These are phyloP conservation scores for Penicillium sp. DNA, from an alignment of 2,329 filamentous ascomycete species.

Conservation along the genomic window DNA sequence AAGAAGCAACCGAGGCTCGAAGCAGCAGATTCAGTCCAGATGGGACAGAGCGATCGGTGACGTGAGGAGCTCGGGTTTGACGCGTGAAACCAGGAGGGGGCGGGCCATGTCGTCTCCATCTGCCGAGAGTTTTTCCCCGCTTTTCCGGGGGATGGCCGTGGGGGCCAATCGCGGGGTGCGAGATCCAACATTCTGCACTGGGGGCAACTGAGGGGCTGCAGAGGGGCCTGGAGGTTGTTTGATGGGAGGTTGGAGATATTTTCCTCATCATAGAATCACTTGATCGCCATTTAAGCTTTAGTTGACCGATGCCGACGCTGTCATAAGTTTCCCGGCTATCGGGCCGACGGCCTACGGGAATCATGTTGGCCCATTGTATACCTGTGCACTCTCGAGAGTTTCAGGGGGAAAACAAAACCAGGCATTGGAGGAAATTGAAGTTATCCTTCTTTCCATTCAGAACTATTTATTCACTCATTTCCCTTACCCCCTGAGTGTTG, in stretches of 20 bases:
- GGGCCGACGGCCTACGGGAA: not conserved
- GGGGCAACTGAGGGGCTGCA: not conserved
- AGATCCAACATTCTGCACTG: not conserved
- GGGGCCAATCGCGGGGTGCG: slow-evolving; percentile 1
- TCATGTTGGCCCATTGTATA: no score
- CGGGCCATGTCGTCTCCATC: slow-evolving; percentile 2
- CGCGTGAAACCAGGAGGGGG: slow-evolving; percentile 3
- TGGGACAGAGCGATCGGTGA: slow-evolving; percentile 1
- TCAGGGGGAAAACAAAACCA: no score
- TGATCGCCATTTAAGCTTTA: not conserved
- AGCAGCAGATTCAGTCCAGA: not conserved
- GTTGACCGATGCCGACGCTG: not conserved
- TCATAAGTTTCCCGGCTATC: not conserved
- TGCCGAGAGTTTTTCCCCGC: slow-evolving; percentile 7
- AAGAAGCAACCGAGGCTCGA: slow-evolving; percentile 1
- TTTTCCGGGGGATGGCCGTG: slow-evolving; percentile 6
- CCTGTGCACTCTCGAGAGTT: no score
- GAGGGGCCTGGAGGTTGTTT: not conserved
- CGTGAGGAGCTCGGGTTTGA: not conserved
- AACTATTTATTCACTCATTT: no score
- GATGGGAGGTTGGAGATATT: not conserved
- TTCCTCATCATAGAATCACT: not conserved
- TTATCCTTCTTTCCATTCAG: no score
- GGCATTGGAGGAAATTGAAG: no score
- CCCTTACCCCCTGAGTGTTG: no score